Base-by-base conservation (phyloP, 2,329 filamentous ascomycete genomes). In the Ophiostoma novo-ulmi region DNA sequence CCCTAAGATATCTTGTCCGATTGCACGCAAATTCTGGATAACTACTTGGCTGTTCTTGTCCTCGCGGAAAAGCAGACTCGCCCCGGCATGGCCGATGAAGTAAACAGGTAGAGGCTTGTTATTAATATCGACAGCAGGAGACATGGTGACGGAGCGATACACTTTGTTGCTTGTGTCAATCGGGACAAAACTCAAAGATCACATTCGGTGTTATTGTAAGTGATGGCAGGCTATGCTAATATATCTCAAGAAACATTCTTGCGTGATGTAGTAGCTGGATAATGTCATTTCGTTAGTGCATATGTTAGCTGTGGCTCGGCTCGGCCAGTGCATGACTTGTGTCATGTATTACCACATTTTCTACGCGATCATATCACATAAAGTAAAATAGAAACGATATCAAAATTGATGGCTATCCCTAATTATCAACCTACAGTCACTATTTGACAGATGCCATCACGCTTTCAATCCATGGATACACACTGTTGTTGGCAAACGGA, bases 391-490 rank as follows among this genome's bases (percentile, higher is more conserved):
- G 31, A 31, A 31, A 48, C 17, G 44, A 48, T 48, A n/a, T 48
- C 44, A n/a, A 48, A n/a, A 8, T 48, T 48, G 8, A 48, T 20
- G 6, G 17, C 17, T 48, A 48, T 58, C 14, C 20, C 13, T 44
- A 67, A 17, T 44, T 36, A 64, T 52, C 63, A 22, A n/a, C 14
- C 26, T 2, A 35, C 3, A 31, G 31, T 13, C 63, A 68, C 10
- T 44, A 71, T 71, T 68, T 73, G 2, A 73, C 71, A 7, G 78
- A 78, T 8, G 70, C 75, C 80, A 87, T 82, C 1, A 88, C 83
- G 70, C 80, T 78, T 75, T 88, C 86, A 82, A 88, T 85, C 87
- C 86, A 89, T 1, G 86, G 85, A 76, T 87, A 88, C 35, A 88
- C 85, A 5, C 80, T 79, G 3, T 76, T 77, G 73, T 88, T 88